phyloP scores from a whole-genome alignment of 192 early-diverging fungal species.

The Rhizoclosmatium globosum region DNA sequence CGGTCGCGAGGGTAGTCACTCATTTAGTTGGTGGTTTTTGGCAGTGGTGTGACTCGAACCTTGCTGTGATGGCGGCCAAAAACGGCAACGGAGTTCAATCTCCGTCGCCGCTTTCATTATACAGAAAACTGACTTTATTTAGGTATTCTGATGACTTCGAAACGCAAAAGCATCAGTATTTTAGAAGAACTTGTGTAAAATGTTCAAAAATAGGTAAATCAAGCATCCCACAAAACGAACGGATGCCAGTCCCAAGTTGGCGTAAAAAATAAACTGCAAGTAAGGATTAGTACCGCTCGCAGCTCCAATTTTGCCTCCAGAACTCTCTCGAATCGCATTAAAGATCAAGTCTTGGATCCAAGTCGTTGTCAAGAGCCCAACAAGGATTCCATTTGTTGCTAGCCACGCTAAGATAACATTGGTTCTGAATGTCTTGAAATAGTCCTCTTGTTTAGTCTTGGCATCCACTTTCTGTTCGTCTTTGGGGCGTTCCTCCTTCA shows the following conservation, averaged over 20 bases:
- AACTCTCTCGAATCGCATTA: constrained; percentile 24
- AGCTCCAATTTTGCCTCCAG: constrained; percentile 21
- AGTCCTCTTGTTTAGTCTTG: constrained; percentile 60
- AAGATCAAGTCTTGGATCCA: constrained; percentile 23
- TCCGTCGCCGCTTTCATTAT: too few species aligned
- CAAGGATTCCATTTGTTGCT: constrained; percentile 47
- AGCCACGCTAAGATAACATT: constrained; percentile 56
- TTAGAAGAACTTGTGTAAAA: constrained; percentile 46
- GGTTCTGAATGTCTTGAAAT: constrained; percentile 56
- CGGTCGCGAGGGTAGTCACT: too few species aligned
- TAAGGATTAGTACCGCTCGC: constrained; percentile 64
- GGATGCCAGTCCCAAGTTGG: constrained; percentile 74
- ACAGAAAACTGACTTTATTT: too few species aligned
- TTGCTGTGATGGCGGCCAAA: too few species aligned
- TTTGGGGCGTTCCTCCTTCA: constrained; percentile 57
- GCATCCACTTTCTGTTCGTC: constrained; percentile 74
- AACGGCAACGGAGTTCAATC: too few species aligned
- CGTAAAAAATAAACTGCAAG: constrained; percentile 85
- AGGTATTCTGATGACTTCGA: neutral
- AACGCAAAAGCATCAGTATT: neutral
- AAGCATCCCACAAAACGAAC: constrained; percentile 81
- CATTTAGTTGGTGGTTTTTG: too few species aligned
- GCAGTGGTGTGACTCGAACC: too few species aligned
- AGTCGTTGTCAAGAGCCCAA: constrained; percentile 50
- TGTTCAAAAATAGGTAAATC: constrained; percentile 73